phyloP scores from a whole-genome alignment of 139 green algal species.

The Zygnema circumcarinatum region DNA sequence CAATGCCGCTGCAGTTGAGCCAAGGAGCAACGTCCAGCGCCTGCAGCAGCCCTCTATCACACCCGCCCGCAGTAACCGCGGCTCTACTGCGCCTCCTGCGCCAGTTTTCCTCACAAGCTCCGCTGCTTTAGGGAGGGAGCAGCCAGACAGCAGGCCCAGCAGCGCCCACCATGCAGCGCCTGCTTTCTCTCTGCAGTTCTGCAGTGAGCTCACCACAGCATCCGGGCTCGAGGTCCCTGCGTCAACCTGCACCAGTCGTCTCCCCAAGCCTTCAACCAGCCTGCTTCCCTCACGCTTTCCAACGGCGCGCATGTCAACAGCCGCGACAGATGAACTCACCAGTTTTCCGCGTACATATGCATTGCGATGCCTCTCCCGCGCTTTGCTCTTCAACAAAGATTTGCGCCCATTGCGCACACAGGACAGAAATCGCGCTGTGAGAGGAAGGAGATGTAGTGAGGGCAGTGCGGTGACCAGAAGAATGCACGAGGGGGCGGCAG shows the following conservation, averaged over 20 bases:
- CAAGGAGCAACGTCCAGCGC: not conserved
- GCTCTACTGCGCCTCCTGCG: not conserved
- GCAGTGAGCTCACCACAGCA: not conserved
- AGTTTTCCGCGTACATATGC: too few species aligned
- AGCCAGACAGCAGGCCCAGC: not conserved
- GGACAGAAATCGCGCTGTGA: too few species aligned
- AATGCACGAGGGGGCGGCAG: too few species aligned
- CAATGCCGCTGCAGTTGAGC: not conserved
- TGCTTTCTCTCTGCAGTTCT: not conserved
- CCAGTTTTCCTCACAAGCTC: not conserved
- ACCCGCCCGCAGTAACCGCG: not conserved
- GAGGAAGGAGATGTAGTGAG: too few species aligned
- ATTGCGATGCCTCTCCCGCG: too few species aligned
- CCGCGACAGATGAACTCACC: too few species aligned
- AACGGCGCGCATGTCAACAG: too few species aligned
- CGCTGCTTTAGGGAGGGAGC: not conserved
- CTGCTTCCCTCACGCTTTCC: too few species aligned
- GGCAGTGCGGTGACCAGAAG: too few species aligned
- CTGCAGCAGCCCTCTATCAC: not conserved
- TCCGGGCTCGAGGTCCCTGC: not conserved
- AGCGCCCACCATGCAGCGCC: not conserved
- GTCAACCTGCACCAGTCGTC: not conserved
- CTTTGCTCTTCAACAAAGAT: too few species aligned
- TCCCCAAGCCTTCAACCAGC: too few species aligned
- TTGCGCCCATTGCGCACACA: too few species aligned